Conservation (phyloP, 148 eudicot genomes). For the Diospyros lotus region DNA sequence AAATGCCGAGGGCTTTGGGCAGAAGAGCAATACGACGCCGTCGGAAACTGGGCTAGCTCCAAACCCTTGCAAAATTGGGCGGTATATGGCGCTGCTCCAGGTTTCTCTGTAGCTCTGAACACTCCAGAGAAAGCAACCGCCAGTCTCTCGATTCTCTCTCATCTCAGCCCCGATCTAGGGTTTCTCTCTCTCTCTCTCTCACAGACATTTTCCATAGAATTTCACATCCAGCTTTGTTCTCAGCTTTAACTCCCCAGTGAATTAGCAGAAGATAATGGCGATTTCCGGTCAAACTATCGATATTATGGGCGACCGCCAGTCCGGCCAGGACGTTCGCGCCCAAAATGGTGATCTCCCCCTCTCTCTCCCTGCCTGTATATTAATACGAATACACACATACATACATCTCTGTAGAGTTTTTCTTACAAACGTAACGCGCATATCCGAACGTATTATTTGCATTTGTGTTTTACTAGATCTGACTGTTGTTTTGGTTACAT, state of each 20-base stretch:
- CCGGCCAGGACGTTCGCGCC: conserved; percentile 96
- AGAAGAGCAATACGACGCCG: no score
- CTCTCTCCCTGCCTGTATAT: background rate
- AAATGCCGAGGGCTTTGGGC: no score
- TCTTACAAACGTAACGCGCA: no score
- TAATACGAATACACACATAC: background rate
- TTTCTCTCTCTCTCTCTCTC: background rate
- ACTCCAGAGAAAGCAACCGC: no score
- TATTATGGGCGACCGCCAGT: conserved; percentile 89
- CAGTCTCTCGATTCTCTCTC: background rate
- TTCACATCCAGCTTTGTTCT: background rate
- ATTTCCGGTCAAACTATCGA: conserved; percentile 41
- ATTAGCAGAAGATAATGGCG: conserved; percentile 11
- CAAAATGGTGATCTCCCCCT: conserved; percentile 47
- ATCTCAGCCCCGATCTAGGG: conserved; percentile 10
- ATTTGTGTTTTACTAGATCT: background rate
- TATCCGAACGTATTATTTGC: no score
- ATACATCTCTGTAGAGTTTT: background rate
- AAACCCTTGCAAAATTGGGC: no score
- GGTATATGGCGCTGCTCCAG: no score
- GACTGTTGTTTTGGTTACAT: background rate
- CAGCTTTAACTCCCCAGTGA: background rate
- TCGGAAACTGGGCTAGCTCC: no score
- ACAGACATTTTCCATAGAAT: background rate
- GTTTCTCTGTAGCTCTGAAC: no score